phyloP scores from a whole-genome alignment of 2,329 filamentous ascomycete species.

The Teratosphaeria destructans region DNA sequence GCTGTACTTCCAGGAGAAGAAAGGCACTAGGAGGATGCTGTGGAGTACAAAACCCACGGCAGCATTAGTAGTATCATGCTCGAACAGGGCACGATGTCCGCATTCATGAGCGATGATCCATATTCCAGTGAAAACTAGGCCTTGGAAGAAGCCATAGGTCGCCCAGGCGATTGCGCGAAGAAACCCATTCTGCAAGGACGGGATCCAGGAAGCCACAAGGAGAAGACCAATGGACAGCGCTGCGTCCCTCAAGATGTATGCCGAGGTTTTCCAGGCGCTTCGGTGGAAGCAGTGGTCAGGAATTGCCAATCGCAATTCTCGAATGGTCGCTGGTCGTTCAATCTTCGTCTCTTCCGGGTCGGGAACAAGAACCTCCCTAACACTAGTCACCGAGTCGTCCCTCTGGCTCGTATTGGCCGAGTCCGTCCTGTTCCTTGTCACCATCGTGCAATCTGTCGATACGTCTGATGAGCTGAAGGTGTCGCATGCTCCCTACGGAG shows the following conservation, averaged over 20 bases:
- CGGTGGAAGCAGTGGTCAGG: background rate
- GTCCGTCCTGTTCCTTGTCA: background rate
- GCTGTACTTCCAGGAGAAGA: constrained; percentile 63
- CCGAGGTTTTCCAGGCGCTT: background rate
- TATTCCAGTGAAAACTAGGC: constrained; percentile 55
- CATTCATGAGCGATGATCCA: constrained; percentile 65
- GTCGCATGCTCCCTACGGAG: background rate
- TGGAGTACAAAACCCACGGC: constrained; percentile 55
- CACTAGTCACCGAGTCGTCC: background rate
- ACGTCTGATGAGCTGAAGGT: background rate
- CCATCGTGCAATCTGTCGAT: background rate
- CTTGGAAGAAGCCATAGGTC: constrained; percentile 52
- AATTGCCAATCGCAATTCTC: background rate
- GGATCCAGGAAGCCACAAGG: background rate
- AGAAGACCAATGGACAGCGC: background rate
- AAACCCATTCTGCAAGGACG: background rate
- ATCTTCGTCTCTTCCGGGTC: background rate
- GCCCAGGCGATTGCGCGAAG: background rate
- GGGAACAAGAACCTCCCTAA: background rate
- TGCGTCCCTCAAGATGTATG: background rate
- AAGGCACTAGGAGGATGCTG: constrained; percentile 56
- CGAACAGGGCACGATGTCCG: constrained; percentile 59
- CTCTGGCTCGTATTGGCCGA: background rate
- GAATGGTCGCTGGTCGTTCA: background rate
- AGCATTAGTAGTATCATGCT: constrained; percentile 47